These are phyloP conservation scores for Apophysomyces trapeziformis DNA, from an alignment of 371 early-diverging fungal genomes.

Conservation along the genomic window DNA sequence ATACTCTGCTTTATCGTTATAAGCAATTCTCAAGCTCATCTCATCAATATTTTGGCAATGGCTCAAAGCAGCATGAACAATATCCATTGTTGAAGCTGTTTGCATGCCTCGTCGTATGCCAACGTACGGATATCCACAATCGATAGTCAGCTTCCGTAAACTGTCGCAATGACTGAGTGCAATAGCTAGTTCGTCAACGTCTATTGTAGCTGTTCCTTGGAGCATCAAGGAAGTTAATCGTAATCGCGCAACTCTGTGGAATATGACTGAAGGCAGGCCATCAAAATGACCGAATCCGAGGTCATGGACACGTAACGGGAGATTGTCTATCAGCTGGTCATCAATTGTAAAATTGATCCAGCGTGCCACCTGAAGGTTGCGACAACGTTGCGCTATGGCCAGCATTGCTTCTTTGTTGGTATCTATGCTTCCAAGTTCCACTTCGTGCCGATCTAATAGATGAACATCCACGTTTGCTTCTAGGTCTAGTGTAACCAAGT, in stretches of 20 bases:
- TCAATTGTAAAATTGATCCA: background rate
- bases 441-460: background rate
- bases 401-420: background rate
- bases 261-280: background rate
- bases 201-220: background rate
- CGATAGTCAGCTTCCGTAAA: background rate
- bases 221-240: background rate
- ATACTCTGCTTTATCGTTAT: background rate
- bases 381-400: background rate
- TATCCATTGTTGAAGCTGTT: background rate
- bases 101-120: background rate
- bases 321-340: background rate
- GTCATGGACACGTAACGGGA: background rate
- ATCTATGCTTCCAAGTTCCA: background rate
- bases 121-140: background rate
- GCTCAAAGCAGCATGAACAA: background rate
- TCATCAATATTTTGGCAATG: background rate
- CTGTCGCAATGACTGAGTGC: background rate
- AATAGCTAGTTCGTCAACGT: background rate
- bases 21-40: background rate
- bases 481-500: slow-evolving; percentile 5
- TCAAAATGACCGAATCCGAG: slow-evolving; percentile 6
- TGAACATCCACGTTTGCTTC: slow-evolving; percentile 11
- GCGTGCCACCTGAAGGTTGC: slow-evolving; percentile 2
- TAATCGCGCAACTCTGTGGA: background rate